phyloP scores from a whole-genome alignment of 2,329 filamentous ascomycete genomes.

The Talaromyces sp. region DNA sequence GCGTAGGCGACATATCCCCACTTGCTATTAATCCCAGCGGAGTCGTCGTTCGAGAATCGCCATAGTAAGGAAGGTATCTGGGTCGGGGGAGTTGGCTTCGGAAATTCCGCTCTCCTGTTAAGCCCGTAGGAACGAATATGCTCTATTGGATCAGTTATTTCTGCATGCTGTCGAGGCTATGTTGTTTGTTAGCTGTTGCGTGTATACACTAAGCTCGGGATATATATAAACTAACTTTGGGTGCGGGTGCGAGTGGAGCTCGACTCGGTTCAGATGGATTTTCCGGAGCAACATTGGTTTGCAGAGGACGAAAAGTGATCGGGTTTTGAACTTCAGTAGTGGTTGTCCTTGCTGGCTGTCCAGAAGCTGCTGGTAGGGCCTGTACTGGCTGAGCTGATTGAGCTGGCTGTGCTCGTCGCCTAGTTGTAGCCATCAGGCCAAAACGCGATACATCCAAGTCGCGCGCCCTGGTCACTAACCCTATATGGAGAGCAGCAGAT shows the following conservation, averaged over 20 bases:
- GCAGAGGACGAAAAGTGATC: not conserved
- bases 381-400: not conserved
- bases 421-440: not conserved
- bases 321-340: not conserved
- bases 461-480: constrained; percentile 1
- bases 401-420: not conserved
- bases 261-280: not conserved
- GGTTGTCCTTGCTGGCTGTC: not conserved
- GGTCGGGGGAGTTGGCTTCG: not conserved
- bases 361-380: not conserved
- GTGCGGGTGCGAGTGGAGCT: not conserved
- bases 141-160: not conserved
- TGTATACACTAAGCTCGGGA: not conserved
- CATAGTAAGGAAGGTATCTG: constrained; percentile 27
- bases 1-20: constrained; percentile 21
- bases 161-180: not conserved
- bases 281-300: not conserved
- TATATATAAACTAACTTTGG: not conserved
- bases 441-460: not conserved
- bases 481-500: not conserved
- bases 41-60: constrained; percentile 28
- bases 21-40: constrained; percentile 26
- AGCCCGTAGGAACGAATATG: constrained; percentile 7
- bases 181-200: not conserved
- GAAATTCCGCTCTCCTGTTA: not conserved